These are phyloP conservation scores for Trichopus zeylanicus DNA, from an alignment of 116 monocot species.

Conservation along the genomic window DNA sequence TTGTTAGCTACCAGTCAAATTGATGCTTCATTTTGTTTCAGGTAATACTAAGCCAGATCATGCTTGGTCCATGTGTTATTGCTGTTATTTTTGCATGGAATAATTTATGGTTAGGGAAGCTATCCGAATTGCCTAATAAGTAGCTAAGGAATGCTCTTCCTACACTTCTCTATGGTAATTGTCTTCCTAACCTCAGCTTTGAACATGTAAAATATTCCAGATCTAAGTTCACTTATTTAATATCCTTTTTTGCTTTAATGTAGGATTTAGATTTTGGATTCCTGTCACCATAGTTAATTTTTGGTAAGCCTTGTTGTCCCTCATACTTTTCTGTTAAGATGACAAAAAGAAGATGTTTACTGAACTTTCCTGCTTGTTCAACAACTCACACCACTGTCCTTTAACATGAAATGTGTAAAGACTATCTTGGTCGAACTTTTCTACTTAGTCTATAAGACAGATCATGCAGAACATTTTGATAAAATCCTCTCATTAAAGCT, in stretches of 20 bases:
- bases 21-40: conserved; percentile 20
- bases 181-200: not conserved
- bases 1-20: not conserved
- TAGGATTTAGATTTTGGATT: conserved; percentile 94
- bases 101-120: conserved; percentile 70
- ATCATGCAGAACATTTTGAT: too few species aligned
- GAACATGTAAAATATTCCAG: not conserved
- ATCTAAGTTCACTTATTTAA: not conserved
- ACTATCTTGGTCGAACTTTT: not conserved
- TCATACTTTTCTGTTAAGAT: not conserved
- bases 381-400: not conserved
- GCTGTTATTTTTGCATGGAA: conserved; percentile 98
- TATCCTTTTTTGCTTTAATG: conserved; percentile 11
- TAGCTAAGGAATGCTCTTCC: conserved; percentile 90
- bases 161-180: conserved; percentile 76
- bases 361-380: not conserved
- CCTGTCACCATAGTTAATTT: conserved; percentile 85
- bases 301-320: conserved; percentile 21
- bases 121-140: conserved; percentile 68
- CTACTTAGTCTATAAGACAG: not conserved
- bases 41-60: conserved; percentile 89
- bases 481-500: not conserved
- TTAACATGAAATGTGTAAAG: not conserved
- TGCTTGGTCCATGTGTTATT: conserved; percentile 95
- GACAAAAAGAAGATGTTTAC: not conserved